A percentile compares a stretch with the other conserved stretches of the same genome.
phyloP scores from a whole-genome alignment of 2,329 filamentous ascomycete species.

The Geosmithia morbida region DNA sequence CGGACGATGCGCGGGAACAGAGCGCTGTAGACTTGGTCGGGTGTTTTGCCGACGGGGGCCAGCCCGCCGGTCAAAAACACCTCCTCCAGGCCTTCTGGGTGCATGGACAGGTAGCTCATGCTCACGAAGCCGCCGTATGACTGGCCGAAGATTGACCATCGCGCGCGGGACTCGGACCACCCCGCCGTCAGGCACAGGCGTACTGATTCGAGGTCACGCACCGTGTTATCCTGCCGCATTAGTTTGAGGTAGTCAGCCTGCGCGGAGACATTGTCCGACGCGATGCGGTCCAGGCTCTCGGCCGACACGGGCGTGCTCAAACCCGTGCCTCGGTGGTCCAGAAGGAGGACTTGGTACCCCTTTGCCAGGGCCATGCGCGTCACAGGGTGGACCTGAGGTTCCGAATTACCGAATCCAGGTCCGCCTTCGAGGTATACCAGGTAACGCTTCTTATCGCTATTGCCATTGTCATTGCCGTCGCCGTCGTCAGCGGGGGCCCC shows the following conservation, averaged over 20 bases:
- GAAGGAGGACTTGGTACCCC: conserved; percentile 71
- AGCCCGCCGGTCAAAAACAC: conserved; percentile 76
- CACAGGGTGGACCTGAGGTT: conserved; percentile 60
- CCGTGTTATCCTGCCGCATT: conserved; percentile 83
- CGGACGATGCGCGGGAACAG: conserved; percentile 56
- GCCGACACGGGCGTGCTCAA: conserved; percentile 69
- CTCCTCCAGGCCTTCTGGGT: conserved; percentile 65
- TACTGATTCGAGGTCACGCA: conserved; percentile 78
- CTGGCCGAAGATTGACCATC: conserved; percentile 78
- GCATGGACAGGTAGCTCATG: conserved; percentile 71
- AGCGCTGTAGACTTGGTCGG: conserved; percentile 62
- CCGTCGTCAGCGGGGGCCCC: conserved; percentile 5
- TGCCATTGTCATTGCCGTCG: conserved; percentile 32
- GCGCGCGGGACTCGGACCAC: conserved; percentile 53
- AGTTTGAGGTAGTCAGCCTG: conserved; percentile 71
- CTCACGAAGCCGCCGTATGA: conserved; percentile 84
- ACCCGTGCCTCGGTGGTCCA: conserved; percentile 89
- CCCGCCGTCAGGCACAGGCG: conserved; percentile 58
- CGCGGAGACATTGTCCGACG: conserved; percentile 43
- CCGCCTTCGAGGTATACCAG: conserved; percentile 74
- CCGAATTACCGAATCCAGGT: conserved; percentile 62
- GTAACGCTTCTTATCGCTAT: conserved; percentile 31
- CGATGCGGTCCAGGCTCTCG: conserved; percentile 41
- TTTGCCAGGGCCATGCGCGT: conserved; percentile 58
- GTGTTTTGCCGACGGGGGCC: conserved; percentile 55